Evolutionary conservation across 345 rosid genomes (phyloP).

Genomic region (Gossypium longicalyx): DNA sequence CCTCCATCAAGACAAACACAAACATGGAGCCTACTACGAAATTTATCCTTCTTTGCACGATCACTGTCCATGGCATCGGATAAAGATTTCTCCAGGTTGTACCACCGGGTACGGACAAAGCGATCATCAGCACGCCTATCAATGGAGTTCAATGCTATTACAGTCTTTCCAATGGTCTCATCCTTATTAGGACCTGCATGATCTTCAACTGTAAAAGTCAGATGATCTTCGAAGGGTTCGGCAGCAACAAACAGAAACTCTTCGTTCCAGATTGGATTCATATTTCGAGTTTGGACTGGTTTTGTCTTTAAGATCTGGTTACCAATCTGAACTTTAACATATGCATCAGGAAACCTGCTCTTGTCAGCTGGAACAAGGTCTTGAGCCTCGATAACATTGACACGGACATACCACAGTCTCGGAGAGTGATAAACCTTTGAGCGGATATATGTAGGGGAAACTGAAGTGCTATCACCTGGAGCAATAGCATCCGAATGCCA

Average conservation of each 20-base stretch:
- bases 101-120: slow-evolving; percentile 50
- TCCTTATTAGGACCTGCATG: slow-evolving; percentile 61
- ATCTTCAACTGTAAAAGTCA: slow-evolving; percentile 68
- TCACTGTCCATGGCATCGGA: slow-evolving; percentile 49
- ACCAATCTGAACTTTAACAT: slow-evolving; percentile 60
- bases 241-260: slow-evolving; percentile 86
- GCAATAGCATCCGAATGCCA: slow-evolving; percentile 74
- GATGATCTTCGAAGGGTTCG: slow-evolving; percentile 79
- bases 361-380: slow-evolving; percentile 62
- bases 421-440: slow-evolving; percentile 95
- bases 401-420: slow-evolving; percentile 85
- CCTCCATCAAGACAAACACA: slow-evolving; percentile 88
- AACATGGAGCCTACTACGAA: slow-evolving; percentile 56
- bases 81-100: slow-evolving; percentile 50
- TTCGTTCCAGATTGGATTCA: slow-evolving; percentile 83
- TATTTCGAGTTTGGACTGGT: slow-evolving; percentile 40
- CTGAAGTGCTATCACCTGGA: slow-evolving; percentile 45
- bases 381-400: slow-evolving; percentile 77
- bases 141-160: slow-evolving; percentile 42
- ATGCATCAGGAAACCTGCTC: slow-evolving; percentile 59
- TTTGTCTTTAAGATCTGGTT: slow-evolving; percentile 66
- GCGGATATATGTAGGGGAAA: slow-evolving; percentile 47
- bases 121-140: slow-evolving; percentile 59
- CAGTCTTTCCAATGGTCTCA: slow-evolving; percentile 54
- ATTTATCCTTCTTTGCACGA: slow-evolving; percentile 50